These are phyloP conservation scores for Fusarium continuum DNA, from an alignment of 2,329 filamentous ascomycete genomes.

Conservation along the genomic window DNA sequence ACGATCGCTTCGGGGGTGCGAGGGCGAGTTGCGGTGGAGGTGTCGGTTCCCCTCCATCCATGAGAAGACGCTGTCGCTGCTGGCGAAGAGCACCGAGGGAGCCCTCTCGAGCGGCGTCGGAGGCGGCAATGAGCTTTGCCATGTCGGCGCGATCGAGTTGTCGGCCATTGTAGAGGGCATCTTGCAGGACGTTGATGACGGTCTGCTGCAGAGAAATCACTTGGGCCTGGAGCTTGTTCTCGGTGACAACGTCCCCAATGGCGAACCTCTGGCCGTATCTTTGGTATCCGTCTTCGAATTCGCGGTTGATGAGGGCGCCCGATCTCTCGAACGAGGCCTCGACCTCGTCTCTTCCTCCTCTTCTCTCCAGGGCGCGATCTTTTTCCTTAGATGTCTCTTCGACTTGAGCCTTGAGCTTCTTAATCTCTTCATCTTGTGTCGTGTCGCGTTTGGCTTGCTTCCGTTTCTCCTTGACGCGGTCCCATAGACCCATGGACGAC, in stretches of 20 bases:
- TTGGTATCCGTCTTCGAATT: conserved; percentile 39
- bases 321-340: conserved; percentile 35
- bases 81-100: conserved; percentile 36
- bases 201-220: conserved; percentile 42
- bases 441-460: conserved; percentile 37
- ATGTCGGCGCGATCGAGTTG: conserved; percentile 38
- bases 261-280: conserved; percentile 36
- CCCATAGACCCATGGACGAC: conserved; percentile 42
- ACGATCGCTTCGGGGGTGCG: conserved; percentile 1
- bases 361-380: conserved; percentile 1
- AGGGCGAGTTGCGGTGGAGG: not conserved
- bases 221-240: conserved; percentile 40
- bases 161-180: conserved; percentile 34
- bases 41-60: conserved; percentile 7
- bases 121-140: conserved; percentile 37
- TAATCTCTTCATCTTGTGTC: conserved; percentile 41
- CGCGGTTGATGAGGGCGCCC: conserved; percentile 38
- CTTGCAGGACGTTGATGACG: conserved; percentile 40
- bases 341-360: conserved; percentile 27
- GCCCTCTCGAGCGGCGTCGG: conserved; percentile 36
- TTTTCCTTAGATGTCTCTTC: conserved; percentile 14
- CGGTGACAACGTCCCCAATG: conserved; percentile 38
- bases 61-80: conserved; percentile 31
- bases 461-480: conserved; percentile 38
- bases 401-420: conserved; percentile 36